Base-by-base conservation (phyloP, 2,329 filamentous ascomycete genomes). In the Colletotrichum eleusines region DNA sequence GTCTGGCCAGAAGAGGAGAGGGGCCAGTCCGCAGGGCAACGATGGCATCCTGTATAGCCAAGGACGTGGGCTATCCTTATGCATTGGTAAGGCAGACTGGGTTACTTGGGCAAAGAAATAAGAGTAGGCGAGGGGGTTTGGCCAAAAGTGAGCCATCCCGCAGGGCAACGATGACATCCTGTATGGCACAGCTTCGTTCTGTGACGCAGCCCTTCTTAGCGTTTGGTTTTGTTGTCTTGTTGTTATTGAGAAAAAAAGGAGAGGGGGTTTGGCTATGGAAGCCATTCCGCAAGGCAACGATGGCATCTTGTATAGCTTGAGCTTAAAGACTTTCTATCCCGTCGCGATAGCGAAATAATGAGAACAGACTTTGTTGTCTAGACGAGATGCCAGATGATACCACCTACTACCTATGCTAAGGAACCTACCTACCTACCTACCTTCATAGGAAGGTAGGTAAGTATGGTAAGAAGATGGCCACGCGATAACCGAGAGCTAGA, bases 11-110 rank as follows among this genome's bases (percentile, higher is more conserved):
- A 33, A 61, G 33, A 44, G 54, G 3, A 14, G 11, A 44, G 50
- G 61, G 64, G 68, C 50, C 66, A 71, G 74, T 76, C 74, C 74
- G 74, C 73, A 74, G 75, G 74, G 75, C 73, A 76, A 76, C 75
- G 75, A 76, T 76, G 75, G 74, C 74, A 76, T 76, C 75, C 73
- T 75, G 72, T 73, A 76, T 73, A 63, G 62, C 44, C 46, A 48
- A 18, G 31, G n/a, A 23, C 11, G 35, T 23, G 26, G 66, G 46
- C 66, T 65, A 59, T 64, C 66, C 69, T 55, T 18, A 23, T 59
- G 63, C 57, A 33, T 63, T 42, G 35, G 42, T 28, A 51, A 28
- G 50, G 42, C 28, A 20, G 31, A 23, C 20, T 50, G 57, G 50
- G 26, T 58, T 50, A 57, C 63, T 28, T 31, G 26, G 53, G 53